Conservation (phyloP, 805 yeast species). For the Hanseniaspora occidentalis region DNA sequence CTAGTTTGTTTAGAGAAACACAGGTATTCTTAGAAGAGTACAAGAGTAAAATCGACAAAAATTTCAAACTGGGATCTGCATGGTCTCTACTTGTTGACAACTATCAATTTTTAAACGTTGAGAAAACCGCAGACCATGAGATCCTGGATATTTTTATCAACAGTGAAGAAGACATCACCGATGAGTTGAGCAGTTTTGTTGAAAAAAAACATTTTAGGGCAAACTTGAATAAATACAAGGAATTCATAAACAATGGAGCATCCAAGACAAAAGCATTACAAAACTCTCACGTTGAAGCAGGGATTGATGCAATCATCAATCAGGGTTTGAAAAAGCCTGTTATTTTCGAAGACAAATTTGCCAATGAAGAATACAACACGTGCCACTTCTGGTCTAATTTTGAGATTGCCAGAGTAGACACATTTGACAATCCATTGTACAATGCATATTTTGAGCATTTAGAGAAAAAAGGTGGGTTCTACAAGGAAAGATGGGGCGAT, state of each 20-base stretch:
- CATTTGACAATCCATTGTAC: slow-evolving; percentile 57
- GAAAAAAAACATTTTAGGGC: slow-evolving; percentile 23
- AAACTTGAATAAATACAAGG: slow-evolving; percentile 9
- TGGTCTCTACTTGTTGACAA: slow-evolving; percentile 56
- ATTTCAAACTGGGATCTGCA: slow-evolving; percentile 41
- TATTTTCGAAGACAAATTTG: slow-evolving; percentile 41
- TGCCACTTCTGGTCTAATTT: slow-evolving; percentile 92
- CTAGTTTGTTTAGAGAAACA: slow-evolving; percentile 67
- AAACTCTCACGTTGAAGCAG: slow-evolving; percentile 18
- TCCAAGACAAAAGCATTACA: neutral
- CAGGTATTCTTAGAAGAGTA: slow-evolving; percentile 41
- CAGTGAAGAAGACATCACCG: slow-evolving; percentile 13
- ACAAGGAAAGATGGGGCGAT: slow-evolving; percentile 93
- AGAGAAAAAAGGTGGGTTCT: slow-evolving; percentile 72
- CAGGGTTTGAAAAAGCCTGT: slow-evolving; percentile 24
- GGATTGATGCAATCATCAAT: slow-evolving; percentile 28
- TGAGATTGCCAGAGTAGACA: slow-evolving; percentile 75
- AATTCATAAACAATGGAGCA: too few relatives aligned
- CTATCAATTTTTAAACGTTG: slow-evolving; percentile 25
- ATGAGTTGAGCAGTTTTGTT: slow-evolving; percentile 19
- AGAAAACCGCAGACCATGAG: slow-evolving; percentile 15
- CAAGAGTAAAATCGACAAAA: slow-evolving; percentile 9
- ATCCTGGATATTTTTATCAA: slow-evolving; percentile 20
- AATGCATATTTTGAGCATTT: slow-evolving; percentile 53
- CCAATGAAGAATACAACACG: slow-evolving; percentile 56